A percentile compares a stretch with the other conserved stretches of the same genome.
Evolutionary conservation across 441 rosid genomes (phyloP).

Genomic region (Populus hybrid): DNA sequence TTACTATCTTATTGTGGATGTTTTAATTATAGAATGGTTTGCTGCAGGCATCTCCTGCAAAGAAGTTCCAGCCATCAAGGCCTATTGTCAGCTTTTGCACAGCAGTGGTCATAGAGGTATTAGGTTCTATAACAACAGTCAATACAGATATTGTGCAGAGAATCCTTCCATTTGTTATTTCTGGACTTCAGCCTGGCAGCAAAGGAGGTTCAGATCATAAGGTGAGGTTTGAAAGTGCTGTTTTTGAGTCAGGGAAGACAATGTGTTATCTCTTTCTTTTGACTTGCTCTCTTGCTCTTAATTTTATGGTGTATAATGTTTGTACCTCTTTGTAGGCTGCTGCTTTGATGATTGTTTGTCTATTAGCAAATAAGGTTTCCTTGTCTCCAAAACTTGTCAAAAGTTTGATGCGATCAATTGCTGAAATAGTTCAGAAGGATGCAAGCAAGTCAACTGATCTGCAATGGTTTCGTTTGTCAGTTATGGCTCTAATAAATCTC

Average conservation of each 20-base stretch:
- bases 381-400: conserved; percentile 75
- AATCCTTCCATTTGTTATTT: conserved; percentile 73
- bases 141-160: conserved; percentile 70
- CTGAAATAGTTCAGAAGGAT: conserved; percentile 65
- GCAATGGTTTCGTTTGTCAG: conserved; percentile 65
- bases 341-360: conserved; percentile 82
- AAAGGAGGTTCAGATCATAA: conserved; percentile 72
- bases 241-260: not conserved
- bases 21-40: conserved; percentile 15
- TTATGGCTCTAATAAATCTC: conserved; percentile 72
- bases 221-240: conserved; percentile 39
- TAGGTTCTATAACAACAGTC: conserved; percentile 62
- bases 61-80: conserved; percentile 70
- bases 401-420: conserved; percentile 67
- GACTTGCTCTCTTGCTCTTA: not conserved
- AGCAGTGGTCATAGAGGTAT: conserved; percentile 72
- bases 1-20: conserved; percentile 7
- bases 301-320: conserved; percentile 11
- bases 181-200: conserved; percentile 67
- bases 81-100: conserved; percentile 73
- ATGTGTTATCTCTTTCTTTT: not conserved
- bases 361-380: conserved; percentile 67
- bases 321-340: conserved; percentile 59
- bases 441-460: conserved; percentile 63
- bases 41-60: conserved; percentile 66